Evolutionary conservation across 2,329 filamentous ascomycete species (phyloP).

Genomic region (Apiospora hydei): DNA sequence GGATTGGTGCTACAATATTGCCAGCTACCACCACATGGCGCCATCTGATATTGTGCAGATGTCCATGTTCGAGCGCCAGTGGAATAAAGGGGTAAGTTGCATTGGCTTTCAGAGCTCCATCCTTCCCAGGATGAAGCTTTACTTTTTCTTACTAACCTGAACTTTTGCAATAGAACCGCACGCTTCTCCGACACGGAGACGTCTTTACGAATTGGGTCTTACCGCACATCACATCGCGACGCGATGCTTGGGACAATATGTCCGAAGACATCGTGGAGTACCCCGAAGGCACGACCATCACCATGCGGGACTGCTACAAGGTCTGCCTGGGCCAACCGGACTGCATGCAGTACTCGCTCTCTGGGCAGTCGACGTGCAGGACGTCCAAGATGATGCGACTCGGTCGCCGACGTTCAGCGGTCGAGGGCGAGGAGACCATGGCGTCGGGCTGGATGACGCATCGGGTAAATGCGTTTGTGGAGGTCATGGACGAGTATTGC

Average conservation of each 20-base stretch:
- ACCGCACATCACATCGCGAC: conserved; percentile 35
- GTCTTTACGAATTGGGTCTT: conserved; percentile 39
- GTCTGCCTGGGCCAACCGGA: conserved; percentile 36
- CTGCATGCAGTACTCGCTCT: conserved; percentile 42
- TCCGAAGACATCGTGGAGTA: conserved; percentile 35
- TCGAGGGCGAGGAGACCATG: conserved; percentile 28
- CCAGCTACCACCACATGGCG: conserved; percentile 57
- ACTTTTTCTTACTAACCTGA: background rate
- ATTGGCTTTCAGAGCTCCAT: conserved; percentile 16
- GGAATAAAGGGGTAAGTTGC: conserved; percentile 40
- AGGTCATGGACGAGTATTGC: conserved; percentile 35
- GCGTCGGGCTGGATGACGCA: conserved; percentile 43
- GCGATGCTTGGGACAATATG: conserved; percentile 42
- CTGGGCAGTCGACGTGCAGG: conserved; percentile 36
- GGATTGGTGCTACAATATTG: conserved; percentile 58
- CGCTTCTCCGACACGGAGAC: conserved; percentile 41
- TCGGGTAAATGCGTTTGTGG: conserved; percentile 37
- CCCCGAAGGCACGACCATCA: conserved; percentile 24
- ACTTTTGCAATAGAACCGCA: conserved; percentile 33
- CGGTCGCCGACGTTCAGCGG: conserved; percentile 33
- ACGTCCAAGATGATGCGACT: conserved; percentile 37
- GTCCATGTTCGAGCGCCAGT: conserved; percentile 52
- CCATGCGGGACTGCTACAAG: conserved; percentile 38
- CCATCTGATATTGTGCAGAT: conserved; percentile 50
- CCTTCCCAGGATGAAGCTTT: background rate